Evolutionary conservation across 257 asterid genomes (phyloP).

Genomic region (Rhazya stricta): DNA sequence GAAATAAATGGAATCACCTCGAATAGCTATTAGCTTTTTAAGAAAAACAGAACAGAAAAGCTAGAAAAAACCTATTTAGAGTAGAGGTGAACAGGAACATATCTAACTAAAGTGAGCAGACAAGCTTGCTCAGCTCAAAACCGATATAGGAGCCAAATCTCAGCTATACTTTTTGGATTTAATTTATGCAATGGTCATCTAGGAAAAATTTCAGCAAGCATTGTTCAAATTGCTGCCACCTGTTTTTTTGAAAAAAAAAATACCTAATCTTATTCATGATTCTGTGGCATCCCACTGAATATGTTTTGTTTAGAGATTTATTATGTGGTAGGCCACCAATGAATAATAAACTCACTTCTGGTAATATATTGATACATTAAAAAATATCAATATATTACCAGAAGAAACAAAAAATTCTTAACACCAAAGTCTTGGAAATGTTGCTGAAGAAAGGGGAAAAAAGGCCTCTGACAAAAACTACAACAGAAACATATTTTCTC

Average conservation of each 20-base stretch:
- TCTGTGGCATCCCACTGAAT: not conserved
- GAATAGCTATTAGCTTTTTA: no score
- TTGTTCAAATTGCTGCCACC: not conserved
- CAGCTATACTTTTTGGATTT: not conserved
- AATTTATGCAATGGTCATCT: not conserved
- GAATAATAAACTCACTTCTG: not conserved
- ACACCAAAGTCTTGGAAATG: not conserved
- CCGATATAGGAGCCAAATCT: no score
- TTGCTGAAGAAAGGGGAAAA: not conserved
- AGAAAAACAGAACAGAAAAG: not conserved
- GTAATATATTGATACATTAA: not conserved
- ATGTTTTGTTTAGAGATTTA: not conserved
- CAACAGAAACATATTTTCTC: not conserved
- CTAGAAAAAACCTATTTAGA: no score
- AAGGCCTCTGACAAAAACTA: not conserved
- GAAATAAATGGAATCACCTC: not conserved
- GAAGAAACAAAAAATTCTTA: not conserved
- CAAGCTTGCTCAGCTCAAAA: not conserved
- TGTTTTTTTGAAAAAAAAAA: not conserved
- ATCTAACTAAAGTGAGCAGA: no score
- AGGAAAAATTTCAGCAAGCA: not conserved
- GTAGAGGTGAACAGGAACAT: not conserved
- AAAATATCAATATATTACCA: not conserved
- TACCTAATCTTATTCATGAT: not conserved
- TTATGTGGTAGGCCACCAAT: no score